These are phyloP conservation scores for Termitomyces heimii DNA, from an alignment of 768 basidiomycete species.

Conservation along the genomic window DNA sequence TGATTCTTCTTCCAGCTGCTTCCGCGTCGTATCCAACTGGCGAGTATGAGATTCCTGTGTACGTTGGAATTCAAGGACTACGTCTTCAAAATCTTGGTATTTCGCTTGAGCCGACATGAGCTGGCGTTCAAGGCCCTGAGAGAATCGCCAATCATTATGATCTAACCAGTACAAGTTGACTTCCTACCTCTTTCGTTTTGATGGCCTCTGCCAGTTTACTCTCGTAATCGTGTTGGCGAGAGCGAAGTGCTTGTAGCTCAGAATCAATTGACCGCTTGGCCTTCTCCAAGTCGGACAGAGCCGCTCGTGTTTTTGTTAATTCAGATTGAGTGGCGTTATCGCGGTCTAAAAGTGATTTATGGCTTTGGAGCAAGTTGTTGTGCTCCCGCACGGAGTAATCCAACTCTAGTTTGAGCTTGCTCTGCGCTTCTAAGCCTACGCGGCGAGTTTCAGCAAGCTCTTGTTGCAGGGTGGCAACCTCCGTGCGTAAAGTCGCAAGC, in stretches of 20 bases:
- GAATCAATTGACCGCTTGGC: constrained; percentile 62
- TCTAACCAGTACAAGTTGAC: neutral
- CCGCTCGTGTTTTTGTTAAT: constrained; percentile 40
- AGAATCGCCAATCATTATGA: constrained; percentile 1
- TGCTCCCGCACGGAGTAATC: constrained; percentile 61
- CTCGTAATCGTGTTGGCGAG: constrained; percentile 65
- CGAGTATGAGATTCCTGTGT: constrained; percentile 71
- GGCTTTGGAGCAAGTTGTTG: constrained; percentile 48
- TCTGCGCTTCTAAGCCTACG: constrained; percentile 57
- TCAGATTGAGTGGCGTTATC: constrained; percentile 48
- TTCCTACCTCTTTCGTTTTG: constrained; percentile 69
- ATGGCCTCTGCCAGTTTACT: constrained; percentile 52
- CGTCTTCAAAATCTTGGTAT: constrained; percentile 84
- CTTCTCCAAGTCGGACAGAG: constrained; percentile 59
- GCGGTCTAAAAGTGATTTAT: constrained; percentile 59
- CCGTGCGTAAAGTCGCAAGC: constrained; percentile 61
- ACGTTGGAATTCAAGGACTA: constrained; percentile 75
- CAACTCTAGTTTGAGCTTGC: constrained; percentile 69
- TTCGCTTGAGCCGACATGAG: constrained; percentile 66
- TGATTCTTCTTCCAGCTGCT: constrained; percentile 71
- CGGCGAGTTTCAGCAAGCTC: constrained; percentile 65
- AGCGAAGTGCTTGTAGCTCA: constrained; percentile 64
- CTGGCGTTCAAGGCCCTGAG: constrained; percentile 73
- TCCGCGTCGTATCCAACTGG: constrained; percentile 63
- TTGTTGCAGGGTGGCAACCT: constrained; percentile 54